Evolutionary conservation across 306 rosid species (phyloP).

Genomic region (Vachellia pachyceras): DNA sequence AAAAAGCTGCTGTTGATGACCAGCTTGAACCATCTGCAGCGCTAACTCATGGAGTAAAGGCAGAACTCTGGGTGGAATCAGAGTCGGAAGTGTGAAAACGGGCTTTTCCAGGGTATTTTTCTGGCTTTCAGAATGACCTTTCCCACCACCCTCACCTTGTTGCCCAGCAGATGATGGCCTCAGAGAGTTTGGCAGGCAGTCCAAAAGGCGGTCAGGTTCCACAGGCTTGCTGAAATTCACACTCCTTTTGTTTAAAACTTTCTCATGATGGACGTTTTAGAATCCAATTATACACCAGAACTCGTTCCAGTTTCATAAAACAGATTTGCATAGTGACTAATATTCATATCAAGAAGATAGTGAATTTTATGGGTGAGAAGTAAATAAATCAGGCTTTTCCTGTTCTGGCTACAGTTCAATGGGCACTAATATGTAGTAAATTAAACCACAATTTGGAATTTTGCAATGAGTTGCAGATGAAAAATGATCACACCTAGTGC

Average conservation of each 20-base stretch:
- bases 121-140: conserved; percentile 50
- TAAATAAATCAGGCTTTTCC: conserved; percentile 4
- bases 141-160: conserved; percentile 56
- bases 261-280: not conserved
- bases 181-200: conserved; percentile 83
- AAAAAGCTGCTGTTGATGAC: conserved; percentile 88
- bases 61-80: conserved; percentile 88
- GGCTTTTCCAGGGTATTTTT: conserved; percentile 53
- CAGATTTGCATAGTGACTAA: conserved; percentile 11
- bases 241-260: conserved; percentile 32
- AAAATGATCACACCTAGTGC: not conserved
- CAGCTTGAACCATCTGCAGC: conserved; percentile 86
- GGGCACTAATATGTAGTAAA: not conserved
- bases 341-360: conserved; percentile 5
- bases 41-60: conserved; percentile 90
- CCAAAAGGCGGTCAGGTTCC: conserved; percentile 92
- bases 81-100: conserved; percentile 65
- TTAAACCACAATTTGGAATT: not conserved
- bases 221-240: conserved; percentile 87
- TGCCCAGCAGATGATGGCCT: conserved; percentile 69
- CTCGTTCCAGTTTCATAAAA: conserved; percentile 17
- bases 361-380: not conserved
- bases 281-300: conserved; percentile 18
- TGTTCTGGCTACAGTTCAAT: conserved; percentile 14
- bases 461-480: conserved; percentile 5